Percentiles rank a stretch among this genome's conserved stretches.
Conservation (phyloP, 768 basidiomycete species). For the Boletus coccyginus region DNA sequence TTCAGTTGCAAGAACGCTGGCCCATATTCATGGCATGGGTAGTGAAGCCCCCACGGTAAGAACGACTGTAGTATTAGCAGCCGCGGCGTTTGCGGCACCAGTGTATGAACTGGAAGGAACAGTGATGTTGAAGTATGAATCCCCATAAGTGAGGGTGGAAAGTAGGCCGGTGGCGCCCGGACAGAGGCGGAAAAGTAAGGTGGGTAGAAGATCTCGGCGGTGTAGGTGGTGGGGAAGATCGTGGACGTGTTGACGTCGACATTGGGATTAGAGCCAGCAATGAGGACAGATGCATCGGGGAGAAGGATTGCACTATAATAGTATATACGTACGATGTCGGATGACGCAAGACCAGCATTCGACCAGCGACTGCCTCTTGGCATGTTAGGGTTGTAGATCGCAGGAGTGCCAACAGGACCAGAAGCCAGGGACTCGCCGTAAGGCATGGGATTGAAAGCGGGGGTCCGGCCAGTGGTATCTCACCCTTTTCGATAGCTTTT, state of each 20-base stretch:
- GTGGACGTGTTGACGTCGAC: slow-evolving; percentile 72
- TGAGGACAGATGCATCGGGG: slow-evolving; percentile 79
- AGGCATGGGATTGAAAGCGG: slow-evolving; percentile 54
- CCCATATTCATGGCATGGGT: slow-evolving; percentile 91
- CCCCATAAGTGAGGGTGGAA: slow-evolving; percentile 76
- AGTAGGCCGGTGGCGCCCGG: slow-evolving; percentile 79
- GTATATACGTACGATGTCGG: slow-evolving; percentile 79
- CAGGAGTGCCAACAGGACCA: slow-evolving; percentile 73
- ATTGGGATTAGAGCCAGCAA: slow-evolving; percentile 94
- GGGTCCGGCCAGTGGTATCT: slow-evolving; percentile 42
- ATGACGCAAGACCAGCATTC: slow-evolving; percentile 57
- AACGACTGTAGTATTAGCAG: slow-evolving; percentile 71
- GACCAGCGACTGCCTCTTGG: slow-evolving; percentile 76
- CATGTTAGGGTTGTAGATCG: slow-evolving; percentile 78
- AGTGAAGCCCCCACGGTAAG: slow-evolving; percentile 79
- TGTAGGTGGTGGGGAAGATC: slow-evolving; percentile 73
- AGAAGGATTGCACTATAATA: slow-evolving; percentile 90
- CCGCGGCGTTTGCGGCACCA: slow-evolving; percentile 65
- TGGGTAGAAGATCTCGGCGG: slow-evolving; percentile 89
- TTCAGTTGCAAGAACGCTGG: slow-evolving; percentile 82
- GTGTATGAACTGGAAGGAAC: slow-evolving; percentile 64
- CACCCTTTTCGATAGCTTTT: slow-evolving; percentile 34
- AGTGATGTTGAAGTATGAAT: slow-evolving; percentile 72
- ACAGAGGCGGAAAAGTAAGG: slow-evolving; percentile 71
- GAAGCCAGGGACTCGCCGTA: slow-evolving; percentile 73